Base-by-base conservation (phyloP, 768 basidiomycete species). In the Amylocystis lapponica region DNA sequence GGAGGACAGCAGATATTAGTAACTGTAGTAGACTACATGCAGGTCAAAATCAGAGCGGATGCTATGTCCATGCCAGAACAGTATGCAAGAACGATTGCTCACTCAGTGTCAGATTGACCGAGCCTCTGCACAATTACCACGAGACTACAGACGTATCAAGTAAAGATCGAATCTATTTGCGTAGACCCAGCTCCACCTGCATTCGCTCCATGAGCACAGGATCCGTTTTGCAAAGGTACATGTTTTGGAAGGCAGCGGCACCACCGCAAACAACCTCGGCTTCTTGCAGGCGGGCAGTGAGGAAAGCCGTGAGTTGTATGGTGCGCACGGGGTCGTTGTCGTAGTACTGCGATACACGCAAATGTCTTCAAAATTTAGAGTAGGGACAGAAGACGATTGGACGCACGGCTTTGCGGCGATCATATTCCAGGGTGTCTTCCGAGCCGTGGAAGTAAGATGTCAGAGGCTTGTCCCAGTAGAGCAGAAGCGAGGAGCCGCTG, bases 381-480 rank as follows among this genome's bases (percentile, higher is more conserved):
- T 20, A 11, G 3, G 19, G 5, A 13, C 14, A 36, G 27, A 10
- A 16, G 16, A 21, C 13, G n/a, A 16, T 41, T 30, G 51, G 3
- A 64, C 75, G 27, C 59, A 92, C 91, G 44, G 67, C 65, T 66
- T 81, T 78, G 32, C 88, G 78, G 25, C 91, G 83, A n/a, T 71
- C 65, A 50, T 83, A 83, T 60, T 94, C 91, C 5, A 78, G 68
- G 1, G 86, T 89, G 7, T 74, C 81, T 59, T 85, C 74, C 9
- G 76, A 75, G n/a, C 72, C 74, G 29, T 75, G 71, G 54, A 76
- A 86, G 54, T 77, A 83, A 2, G 73, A 67, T 7, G 61, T 53
- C 11, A 83, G 80, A 2, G 82, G 71, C 41, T 78, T 60, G 50
- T 88, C 86, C 90, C 89, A 91, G 53, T 74, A 83, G 16, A 80